A percentile compares a stretch with the other conserved stretches of the same genome.
phyloP scores from a whole-genome alignment of 2,329 filamentous ascomycete species.

The Epichloe scottii region DNA sequence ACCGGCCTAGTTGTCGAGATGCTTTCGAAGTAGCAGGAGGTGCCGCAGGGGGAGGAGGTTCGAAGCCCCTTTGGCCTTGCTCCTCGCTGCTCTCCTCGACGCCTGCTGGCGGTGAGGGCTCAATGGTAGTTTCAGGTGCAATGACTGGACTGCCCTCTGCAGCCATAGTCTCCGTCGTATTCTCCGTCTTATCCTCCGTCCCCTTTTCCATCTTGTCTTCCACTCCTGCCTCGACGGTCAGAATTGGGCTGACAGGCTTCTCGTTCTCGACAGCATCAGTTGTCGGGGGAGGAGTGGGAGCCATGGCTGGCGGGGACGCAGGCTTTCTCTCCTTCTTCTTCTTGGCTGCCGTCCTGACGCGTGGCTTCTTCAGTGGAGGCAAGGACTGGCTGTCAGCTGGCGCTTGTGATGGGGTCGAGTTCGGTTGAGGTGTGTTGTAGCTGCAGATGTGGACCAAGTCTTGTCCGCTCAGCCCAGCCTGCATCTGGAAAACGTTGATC shows the following conservation, averaged over 20 bases:
- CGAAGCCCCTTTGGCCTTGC: background rate
- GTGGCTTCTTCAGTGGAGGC: slow-evolving; percentile 13
- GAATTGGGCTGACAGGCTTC: slow-evolving; percentile 18
- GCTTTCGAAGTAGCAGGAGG: background rate
- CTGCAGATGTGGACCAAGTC: slow-evolving; percentile 24
- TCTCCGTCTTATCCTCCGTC: background rate
- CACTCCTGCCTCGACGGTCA: background rate
- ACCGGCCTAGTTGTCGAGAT: slow-evolving; percentile 19
- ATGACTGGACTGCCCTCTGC: slow-evolving; percentile 4
- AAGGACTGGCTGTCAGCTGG: slow-evolving; percentile 12
- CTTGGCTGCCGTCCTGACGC: slow-evolving; percentile 7
- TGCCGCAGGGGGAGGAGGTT: background rate
- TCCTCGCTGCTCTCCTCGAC: background rate
- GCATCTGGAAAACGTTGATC: slow-evolving; percentile 31
- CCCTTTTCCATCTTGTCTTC: background rate
- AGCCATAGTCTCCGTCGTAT: background rate
- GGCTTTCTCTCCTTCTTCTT: slow-evolving; percentile 11
- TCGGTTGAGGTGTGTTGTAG: slow-evolving; percentile 16
- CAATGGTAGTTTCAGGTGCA: slow-evolving; percentile 1
- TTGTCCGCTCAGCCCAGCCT: slow-evolving; percentile 21
- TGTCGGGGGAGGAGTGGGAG: slow-evolving; percentile 27
- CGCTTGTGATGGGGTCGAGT: slow-evolving; percentile 5
- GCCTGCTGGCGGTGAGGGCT: background rate
- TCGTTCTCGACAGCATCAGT: slow-evolving; percentile 26
- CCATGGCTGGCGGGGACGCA: slow-evolving; percentile 15